A percentile compares a stretch with the other conserved stretches of the same genome.
These are phyloP conservation scores for Stephanocyclus meneghinianus DNA, from an alignment of 352 stramenopile species.

Conservation along the genomic window DNA sequence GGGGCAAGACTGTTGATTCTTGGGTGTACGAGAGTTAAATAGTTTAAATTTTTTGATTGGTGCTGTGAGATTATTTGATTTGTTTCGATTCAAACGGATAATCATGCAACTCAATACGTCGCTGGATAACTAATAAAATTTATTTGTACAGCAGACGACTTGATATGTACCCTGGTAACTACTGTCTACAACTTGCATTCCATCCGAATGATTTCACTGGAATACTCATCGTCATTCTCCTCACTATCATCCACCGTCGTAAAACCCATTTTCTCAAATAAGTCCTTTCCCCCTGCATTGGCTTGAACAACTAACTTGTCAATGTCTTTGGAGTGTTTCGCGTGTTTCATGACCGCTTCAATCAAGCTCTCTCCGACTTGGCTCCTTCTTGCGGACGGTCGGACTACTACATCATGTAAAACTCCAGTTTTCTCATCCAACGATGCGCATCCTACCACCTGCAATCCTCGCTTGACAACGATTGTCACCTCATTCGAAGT, in stretches of 20 bases:
- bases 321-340: conserved; percentile 31
- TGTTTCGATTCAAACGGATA: too few species aligned
- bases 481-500: conserved; percentile 44
- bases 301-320: conserved; percentile 49
- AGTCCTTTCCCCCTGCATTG: conserved; percentile 32
- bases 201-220: conserved; percentile 38
- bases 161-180: not conserved
- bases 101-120: too few species aligned
- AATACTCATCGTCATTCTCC: conserved; percentile 18
- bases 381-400: conserved; percentile 51
- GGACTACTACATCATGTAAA: conserved; percentile 63
- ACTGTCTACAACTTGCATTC: conserved; percentile 45
- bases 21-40: conserved; percentile 66
- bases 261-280: conserved; percentile 69
- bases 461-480: conserved; percentile 64
- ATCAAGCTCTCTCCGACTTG: conserved; percentile 57
- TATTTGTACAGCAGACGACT: too few species aligned
- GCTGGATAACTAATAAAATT: too few species aligned
- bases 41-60: not conserved
- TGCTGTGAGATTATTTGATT: too few species aligned
- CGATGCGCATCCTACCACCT: conserved; percentile 67
- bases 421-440: conserved; percentile 59
- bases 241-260: conserved; percentile 2
- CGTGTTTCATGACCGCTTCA: conserved; percentile 56
- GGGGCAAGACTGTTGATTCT: conserved; percentile 69